phyloP scores from a whole-genome alignment of 2,329 filamentous ascomycete species.

The Trichocomaceae sp. region DNA sequence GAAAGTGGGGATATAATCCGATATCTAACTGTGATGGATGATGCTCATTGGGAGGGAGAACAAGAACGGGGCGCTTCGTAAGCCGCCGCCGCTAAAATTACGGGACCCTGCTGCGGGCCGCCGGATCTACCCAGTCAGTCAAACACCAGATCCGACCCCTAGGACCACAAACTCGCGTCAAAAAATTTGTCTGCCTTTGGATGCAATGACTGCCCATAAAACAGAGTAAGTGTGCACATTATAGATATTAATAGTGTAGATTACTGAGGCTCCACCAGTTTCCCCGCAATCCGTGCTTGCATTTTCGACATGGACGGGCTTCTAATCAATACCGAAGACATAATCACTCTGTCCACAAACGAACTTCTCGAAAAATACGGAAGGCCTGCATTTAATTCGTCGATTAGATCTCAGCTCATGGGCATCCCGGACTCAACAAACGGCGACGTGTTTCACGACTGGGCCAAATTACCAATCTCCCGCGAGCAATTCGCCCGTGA shows the following conservation, averaged over 20 bases:
- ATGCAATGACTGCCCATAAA: background rate
- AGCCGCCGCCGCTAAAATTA: background rate
- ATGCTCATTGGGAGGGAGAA: background rate
- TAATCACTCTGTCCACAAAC: conserved; percentile 20
- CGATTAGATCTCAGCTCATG: conserved; percentile 21
- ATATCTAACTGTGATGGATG: background rate
- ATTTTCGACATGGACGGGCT: conserved; percentile 33
- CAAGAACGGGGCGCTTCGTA: background rate
- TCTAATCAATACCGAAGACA: conserved; percentile 31
- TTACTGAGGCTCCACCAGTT: conserved; percentile 11
- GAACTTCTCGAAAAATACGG: conserved; percentile 18
- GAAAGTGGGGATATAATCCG: background rate
- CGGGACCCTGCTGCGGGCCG: background rate
- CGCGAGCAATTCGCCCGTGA: conserved; percentile 28
- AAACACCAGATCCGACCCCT: background rate
- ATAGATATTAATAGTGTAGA: background rate
- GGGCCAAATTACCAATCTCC: conserved; percentile 24
- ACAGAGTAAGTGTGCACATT: background rate
- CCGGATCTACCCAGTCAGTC: background rate
- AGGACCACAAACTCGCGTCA: background rate
- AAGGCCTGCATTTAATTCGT: conserved; percentile 14
- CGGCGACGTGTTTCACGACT: conserved; percentile 26
- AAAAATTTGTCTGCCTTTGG: background rate
- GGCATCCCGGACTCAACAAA: conserved; percentile 21
- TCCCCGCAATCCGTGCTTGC: conserved; percentile 26